Base-by-base conservation (phyloP, 345 rosid species). In the Eutrema japonicum region DNA sequence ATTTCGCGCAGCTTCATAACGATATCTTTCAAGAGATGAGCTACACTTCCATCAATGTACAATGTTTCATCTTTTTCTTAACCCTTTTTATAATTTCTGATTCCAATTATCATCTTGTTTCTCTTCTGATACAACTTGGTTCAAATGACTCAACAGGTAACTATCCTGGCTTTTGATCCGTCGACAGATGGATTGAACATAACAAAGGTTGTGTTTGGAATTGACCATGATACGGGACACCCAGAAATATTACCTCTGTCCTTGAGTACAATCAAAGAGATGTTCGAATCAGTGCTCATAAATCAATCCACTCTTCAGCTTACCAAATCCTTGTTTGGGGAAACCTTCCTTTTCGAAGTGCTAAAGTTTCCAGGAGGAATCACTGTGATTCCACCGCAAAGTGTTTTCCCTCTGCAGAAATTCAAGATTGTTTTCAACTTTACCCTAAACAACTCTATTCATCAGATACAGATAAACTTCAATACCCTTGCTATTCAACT, bases 361-460 rank as follows among this genome's bases (percentile, higher is more conserved):
- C 78, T 88, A 18, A 88, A 92, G 80, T 92, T 89, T 54, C 82
- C 79, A 2, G 94, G 86, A 72, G 97, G 96, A 67, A 88, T 92
- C 76, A 89, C 91, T 55, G 80, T 92, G 60, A 82, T 88, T 79
- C 96, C 97, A 35, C 78, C 78, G 10, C 96, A 92, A 71, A 85
- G 77, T 47, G 94, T 75, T 3, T 89, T 85, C 84, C 96, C 85
- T 82, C 83, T 92, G 37, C 97, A 92, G 85, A 89, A 85, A 61
- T 92, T 81, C 73, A 88, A 85, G 74, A 78, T 89, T 76, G 83
- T 64, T 69, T 92, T 92, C 85, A 92, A 89, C 89, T 92, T 92
- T 72, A 92, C 97, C 45, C 76, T 92, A 54, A 89, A 86, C 75
- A 84, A 80, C 69, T 89, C 96, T 36, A 88, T 92, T 36, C 70